Conservation (phyloP, 805 yeast species). For the Saturnispora zaruensis region DNA sequence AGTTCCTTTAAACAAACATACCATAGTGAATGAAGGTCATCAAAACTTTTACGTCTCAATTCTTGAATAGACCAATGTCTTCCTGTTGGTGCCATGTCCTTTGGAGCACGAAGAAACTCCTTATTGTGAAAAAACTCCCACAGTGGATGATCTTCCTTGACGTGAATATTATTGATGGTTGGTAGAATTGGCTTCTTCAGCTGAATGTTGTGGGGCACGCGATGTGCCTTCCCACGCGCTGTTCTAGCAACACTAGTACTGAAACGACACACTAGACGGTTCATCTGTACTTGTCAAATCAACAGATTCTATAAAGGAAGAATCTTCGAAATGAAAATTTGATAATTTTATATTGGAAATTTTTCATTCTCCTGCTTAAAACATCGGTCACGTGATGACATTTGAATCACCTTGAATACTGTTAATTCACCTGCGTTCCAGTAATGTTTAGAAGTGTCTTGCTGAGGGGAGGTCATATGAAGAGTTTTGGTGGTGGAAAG, state of each 20-base stretch:
- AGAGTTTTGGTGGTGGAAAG: not conserved
- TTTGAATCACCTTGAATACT: too few species aligned
- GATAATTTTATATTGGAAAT: not conserved
- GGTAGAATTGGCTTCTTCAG: conserved; percentile 84
- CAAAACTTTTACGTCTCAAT: conserved; percentile 82
- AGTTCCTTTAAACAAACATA: conserved; percentile 77
- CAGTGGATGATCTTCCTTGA: conserved; percentile 81
- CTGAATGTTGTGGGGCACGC: conserved; percentile 39
- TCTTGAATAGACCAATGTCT: conserved; percentile 86
- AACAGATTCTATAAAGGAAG: not conserved
- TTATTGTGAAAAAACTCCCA: conserved; percentile 82
- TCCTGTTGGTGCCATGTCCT: conserved; percentile 46
- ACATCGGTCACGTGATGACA: not conserved
- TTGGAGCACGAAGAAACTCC: conserved; percentile 49
- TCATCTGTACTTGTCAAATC: not conserved
- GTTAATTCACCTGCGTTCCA: not conserved
- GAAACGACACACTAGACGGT: conserved; percentile 15
- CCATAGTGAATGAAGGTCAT: conserved; percentile 90
- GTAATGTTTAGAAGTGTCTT: not conserved
- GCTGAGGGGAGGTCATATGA: not conserved
- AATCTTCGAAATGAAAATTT: not conserved
- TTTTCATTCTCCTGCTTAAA: not conserved
- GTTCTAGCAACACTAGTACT: conserved; percentile 29
- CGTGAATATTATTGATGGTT: conserved; percentile 59
- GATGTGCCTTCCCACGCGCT: conserved; percentile 28